A percentile compares a stretch with the other conserved stretches of the same genome.
phyloP scores from a whole-genome alignment of 177 flowering plant species.

The Vitis hybrid region DNA sequence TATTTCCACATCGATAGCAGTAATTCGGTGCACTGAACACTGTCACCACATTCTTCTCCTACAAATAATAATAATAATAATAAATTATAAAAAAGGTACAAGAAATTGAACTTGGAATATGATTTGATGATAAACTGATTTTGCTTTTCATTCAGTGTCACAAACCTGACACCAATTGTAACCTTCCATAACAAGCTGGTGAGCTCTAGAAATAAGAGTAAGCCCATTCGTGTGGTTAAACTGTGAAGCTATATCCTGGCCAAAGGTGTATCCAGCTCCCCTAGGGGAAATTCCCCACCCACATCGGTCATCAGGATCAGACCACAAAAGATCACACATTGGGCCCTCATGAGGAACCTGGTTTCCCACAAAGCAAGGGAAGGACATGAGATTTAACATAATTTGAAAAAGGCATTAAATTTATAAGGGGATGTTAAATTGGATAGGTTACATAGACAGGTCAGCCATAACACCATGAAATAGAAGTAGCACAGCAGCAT shows the following conservation, averaged over 20 bases:
- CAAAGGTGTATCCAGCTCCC: conserved; percentile 63
- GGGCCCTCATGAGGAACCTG: conserved; percentile 67
- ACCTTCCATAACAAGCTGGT: conserved; percentile 62
- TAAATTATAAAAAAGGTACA: not conserved
- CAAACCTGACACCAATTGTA: conserved; percentile 49
- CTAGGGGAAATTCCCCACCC: conserved; percentile 69
- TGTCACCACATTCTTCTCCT: conserved; percentile 57
- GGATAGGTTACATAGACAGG: too few relatives aligned
- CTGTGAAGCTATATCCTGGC: conserved; percentile 49
- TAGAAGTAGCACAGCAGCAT: too few relatives aligned
- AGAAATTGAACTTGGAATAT: not conserved
- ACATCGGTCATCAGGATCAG: conserved; percentile 66
- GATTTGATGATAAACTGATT: not conserved
- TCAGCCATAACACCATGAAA: too few relatives aligned
- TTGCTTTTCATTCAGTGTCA: not conserved
- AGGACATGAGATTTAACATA: not conserved
- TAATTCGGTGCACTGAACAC: conserved; percentile 57
- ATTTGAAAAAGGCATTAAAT: not conserved
- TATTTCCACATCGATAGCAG: conserved; percentile 53
- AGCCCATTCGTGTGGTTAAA: conserved; percentile 56
- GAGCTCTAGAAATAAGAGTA: conserved; percentile 56
- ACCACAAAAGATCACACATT: conserved; percentile 65
- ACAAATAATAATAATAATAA: not conserved
- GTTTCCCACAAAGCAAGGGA: not conserved
- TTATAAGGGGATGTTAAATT: too few relatives aligned